Evolutionary conservation across 352 stramenopile genomes (phyloP).

Genomic region (Globisporangium carolinianum): DNA sequence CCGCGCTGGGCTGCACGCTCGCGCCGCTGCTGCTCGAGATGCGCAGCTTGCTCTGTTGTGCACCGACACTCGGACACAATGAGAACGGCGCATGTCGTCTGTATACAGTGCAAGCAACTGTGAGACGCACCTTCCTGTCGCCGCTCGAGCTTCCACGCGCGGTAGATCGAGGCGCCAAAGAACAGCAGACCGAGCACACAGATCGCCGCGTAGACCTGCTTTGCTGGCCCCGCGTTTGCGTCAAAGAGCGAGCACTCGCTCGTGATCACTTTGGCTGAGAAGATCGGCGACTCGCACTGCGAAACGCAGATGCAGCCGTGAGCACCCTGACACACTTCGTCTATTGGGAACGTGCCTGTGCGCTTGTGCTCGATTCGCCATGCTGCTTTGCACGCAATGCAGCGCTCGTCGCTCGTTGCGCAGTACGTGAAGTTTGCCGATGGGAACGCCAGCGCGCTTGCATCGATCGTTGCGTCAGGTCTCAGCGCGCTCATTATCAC

Average conservation of each 20-base stretch:
- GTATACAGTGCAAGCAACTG: neutral
- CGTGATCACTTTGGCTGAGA: constrained; percentile 10
- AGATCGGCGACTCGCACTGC: constrained; percentile 10
- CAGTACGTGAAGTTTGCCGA: constrained; percentile 30
- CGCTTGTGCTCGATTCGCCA: constrained; percentile 20
- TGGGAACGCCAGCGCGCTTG: constrained; percentile 14
- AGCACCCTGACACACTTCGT: constrained; percentile 9
- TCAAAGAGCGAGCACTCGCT: constrained; percentile 12
- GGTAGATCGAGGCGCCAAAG: constrained; percentile 5
- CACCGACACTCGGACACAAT: neutral
- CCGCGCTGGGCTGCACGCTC: constrained; percentile 7
- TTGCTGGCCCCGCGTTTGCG: neutral
- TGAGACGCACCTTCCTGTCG: constrained; percentile 3
- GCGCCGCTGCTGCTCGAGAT: constrained; percentile 1
- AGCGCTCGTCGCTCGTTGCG: constrained; percentile 14
- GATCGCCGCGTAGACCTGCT: constrained; percentile 7
- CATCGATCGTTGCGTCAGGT: neutral
- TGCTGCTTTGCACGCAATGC: constrained; percentile 14
- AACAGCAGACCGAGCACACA: constrained; percentile 2
- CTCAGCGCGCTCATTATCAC: neutral
- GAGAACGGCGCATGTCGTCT: too few species aligned
- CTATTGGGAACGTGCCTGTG: constrained; percentile 1
- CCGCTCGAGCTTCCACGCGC: constrained; percentile 6
- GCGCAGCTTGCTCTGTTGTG: neutral
- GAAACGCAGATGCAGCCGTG: constrained; percentile 18